phyloP scores from a whole-genome alignment of 108 stramenopile species.

The Skeletonema potamos region DNA sequence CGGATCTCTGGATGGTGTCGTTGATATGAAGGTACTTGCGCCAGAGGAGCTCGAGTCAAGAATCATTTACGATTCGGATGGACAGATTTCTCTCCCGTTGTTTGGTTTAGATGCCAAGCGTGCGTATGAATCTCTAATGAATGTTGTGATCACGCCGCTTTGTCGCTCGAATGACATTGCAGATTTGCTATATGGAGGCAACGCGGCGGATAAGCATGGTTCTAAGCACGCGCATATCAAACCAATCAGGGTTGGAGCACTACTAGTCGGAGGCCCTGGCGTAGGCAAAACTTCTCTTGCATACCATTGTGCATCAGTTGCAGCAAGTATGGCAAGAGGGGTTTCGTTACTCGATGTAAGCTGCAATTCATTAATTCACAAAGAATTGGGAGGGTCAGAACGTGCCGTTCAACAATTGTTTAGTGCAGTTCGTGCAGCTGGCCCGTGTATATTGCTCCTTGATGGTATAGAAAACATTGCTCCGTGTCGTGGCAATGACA shows the following conservation, averaged over 20 bases:
- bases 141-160: slow-evolving; percentile 72
- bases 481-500: slow-evolving; percentile 77
- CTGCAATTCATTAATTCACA: slow-evolving; percentile 83
- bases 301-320: slow-evolving; percentile 60
- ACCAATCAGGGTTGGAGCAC: slow-evolving; percentile 68
- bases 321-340: slow-evolving; percentile 53
- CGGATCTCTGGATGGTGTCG: slow-evolving; percentile 61
- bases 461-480: slow-evolving; percentile 88
- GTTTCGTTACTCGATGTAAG: slow-evolving; percentile 79
- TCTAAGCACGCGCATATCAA: background rate
- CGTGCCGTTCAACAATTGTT: slow-evolving; percentile 69
- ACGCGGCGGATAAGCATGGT: background rate
- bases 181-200: slow-evolving; percentile 46
- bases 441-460: slow-evolving; percentile 83
- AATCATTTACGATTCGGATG: slow-evolving; percentile 7
- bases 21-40: slow-evolving; percentile 72
- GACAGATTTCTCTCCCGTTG: slow-evolving; percentile 45
- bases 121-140: slow-evolving; percentile 66
- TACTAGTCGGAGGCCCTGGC: slow-evolving; percentile 71
- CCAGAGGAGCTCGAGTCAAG: slow-evolving; percentile 50
- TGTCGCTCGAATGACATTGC: slow-evolving; percentile 61
- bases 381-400: slow-evolving; percentile 86
- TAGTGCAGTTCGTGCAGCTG: slow-evolving; percentile 59
- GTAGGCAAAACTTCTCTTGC: slow-evolving; percentile 75
- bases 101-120: slow-evolving; percentile 50